phyloP scores from a whole-genome alignment of 2,329 filamentous ascomycete species.

The Davidsoniella australis region DNA sequence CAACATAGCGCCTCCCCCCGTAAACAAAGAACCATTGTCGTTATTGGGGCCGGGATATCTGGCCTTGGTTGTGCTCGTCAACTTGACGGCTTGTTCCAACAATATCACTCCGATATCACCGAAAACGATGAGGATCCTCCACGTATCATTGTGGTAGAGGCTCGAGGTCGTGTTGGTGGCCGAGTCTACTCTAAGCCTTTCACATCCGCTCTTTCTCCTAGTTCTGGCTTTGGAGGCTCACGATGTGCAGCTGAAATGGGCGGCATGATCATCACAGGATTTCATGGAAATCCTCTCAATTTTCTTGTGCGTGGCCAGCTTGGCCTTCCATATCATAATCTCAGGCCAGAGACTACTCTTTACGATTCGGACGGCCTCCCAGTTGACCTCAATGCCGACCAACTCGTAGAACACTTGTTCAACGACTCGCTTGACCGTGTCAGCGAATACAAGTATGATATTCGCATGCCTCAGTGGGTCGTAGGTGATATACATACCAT shows the following conservation, averaged over 20 bases:
- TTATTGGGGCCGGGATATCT: slow-evolving; percentile 88
- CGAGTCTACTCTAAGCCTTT: slow-evolving; percentile 73
- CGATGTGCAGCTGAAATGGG: slow-evolving; percentile 86
- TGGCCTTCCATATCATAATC: slow-evolving; percentile 65
- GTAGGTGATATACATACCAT: slow-evolving; percentile 73
- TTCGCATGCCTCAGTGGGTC: slow-evolving; percentile 50
- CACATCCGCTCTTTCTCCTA: slow-evolving; percentile 37
- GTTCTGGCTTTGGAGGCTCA: slow-evolving; percentile 30
- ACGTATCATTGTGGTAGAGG: slow-evolving; percentile 68
- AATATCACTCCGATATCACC: slow-evolving; percentile 54
- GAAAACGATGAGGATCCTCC: slow-evolving; percentile 51
- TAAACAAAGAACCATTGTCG: slow-evolving; percentile 56
- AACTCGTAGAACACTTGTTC: slow-evolving; percentile 76
- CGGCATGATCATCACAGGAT: slow-evolving; percentile 94
- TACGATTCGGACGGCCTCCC: slow-evolving; percentile 70
- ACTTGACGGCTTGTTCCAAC: slow-evolving; percentile 66
- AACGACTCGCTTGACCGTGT: slow-evolving; percentile 89
- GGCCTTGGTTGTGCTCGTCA: slow-evolving; percentile 86
- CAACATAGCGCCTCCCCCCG: slow-evolving; percentile 21
- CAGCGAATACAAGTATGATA: slow-evolving; percentile 74
- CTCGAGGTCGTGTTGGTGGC: slow-evolving; percentile 71
- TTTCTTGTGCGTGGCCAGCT: slow-evolving; percentile 81
- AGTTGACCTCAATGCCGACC: slow-evolving; percentile 63
- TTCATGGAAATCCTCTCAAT: slow-evolving; percentile 90
- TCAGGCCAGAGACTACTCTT: slow-evolving; percentile 67